Conservation (phyloP, 2,329 filamentous ascomycete species). For the Sarocladium kiliense region DNA sequence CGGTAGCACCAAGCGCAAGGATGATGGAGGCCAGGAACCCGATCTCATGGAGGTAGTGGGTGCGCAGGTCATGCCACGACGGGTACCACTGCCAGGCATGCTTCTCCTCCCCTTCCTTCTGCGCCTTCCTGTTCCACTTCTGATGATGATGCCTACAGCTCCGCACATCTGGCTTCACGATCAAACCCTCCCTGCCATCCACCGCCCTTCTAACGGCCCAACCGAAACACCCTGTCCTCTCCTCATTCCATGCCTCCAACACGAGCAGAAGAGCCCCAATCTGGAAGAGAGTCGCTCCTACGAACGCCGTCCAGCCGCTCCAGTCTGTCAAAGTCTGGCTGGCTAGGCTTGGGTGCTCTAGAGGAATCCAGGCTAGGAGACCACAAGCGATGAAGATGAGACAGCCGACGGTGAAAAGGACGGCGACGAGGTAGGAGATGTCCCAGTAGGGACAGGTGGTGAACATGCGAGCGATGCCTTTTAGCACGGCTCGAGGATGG, state of each 20-base stretch:
- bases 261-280: constrained; percentile 51
- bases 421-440: constrained; percentile 16
- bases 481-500: constrained; percentile 2
- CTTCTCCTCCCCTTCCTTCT: neutral
- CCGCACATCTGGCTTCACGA: neutral
- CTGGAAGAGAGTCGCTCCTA: constrained; percentile 57
- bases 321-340: neutral
- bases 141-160: constrained; percentile 14
- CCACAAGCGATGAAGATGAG: constrained; percentile 16
- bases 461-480: constrained; percentile 16
- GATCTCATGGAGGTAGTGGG: constrained; percentile 56
- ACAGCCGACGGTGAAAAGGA: constrained; percentile 17
- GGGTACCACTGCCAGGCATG: constrained; percentile 53
- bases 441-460: constrained; percentile 18
- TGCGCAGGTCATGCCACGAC: constrained; percentile 44
- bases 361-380: constrained; percentile 56
- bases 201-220: constrained; percentile 46
- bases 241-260: constrained; percentile 55
- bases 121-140: constrained; percentile 6
- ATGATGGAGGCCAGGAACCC: constrained; percentile 55
- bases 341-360: constrained; percentile 35
- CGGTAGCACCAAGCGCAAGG: constrained; percentile 53
- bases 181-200: constrained; percentile 10
- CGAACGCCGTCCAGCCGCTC: constrained; percentile 50
- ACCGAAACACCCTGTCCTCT: constrained; percentile 52